These are phyloP conservation scores for Acanthamoeba culbertsoni DNA, from an alignment of 208 protist species.

Conservation along the genomic window DNA sequence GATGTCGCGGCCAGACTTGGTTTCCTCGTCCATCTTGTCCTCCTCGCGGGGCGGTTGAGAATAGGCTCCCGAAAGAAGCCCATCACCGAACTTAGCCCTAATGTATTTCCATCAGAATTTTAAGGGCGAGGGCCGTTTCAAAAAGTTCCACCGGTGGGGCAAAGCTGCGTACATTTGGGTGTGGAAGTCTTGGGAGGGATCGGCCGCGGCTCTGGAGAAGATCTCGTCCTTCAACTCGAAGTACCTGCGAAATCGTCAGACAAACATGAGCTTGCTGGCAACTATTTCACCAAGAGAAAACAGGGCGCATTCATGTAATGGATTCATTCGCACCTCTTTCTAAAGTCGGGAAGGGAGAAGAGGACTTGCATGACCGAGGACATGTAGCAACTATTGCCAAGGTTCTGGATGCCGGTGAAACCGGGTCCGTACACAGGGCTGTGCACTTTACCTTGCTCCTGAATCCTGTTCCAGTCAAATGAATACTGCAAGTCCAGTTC, in stretches of 20 bases:
- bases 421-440: slow-evolving; percentile 92
- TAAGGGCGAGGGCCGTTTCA: not conserved
- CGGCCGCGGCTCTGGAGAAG: not conserved
- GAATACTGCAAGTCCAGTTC: slow-evolving; percentile 95
- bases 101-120: not conserved
- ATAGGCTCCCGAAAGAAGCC: slow-evolving; percentile 92
- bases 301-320: not conserved
- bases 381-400: slow-evolving; percentile 97
- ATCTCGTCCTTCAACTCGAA: slow-evolving; percentile 55
- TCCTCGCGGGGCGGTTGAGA: slow-evolving; percentile 71
- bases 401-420: slow-evolving; percentile 91
- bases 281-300: no score
- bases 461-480: slow-evolving; percentile 78
- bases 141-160: not conserved
- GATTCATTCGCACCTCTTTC: slow-evolving; percentile 51
- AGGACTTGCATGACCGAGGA: slow-evolving; percentile 94
- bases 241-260: slow-evolving; percentile 56
- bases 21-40: not conserved
- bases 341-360: slow-evolving; percentile 86
- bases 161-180: slow-evolving; percentile 6
- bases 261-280: no score
- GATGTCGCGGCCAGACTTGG: slow-evolving; percentile 55
- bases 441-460: slow-evolving; percentile 84
- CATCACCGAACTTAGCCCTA: slow-evolving; percentile 91
- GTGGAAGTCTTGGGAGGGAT: slow-evolving; percentile 55